Percentiles rank a stretch among this genome's conserved stretches.
Conservation (phyloP, 768 basidiomycete species). For the Boletus barrowsii region DNA sequence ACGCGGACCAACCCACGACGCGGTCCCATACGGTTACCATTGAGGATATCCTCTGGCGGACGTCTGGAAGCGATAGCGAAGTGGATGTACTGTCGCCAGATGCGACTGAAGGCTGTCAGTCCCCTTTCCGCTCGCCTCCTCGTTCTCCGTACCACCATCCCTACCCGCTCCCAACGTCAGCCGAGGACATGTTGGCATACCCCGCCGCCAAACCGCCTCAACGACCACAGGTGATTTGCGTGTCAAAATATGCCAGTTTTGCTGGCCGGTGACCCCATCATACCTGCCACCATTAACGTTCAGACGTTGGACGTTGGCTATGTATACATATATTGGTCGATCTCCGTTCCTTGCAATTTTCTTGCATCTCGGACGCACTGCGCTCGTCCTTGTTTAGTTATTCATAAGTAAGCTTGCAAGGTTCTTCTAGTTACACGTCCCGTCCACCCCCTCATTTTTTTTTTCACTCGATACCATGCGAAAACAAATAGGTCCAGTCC, state of each 20-base stretch:
- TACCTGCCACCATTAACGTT: neutral
- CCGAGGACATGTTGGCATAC: slow-evolving; percentile 46
- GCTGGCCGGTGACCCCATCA: slow-evolving; percentile 26
- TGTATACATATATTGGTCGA: neutral
- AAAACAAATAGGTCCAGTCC: too few relatives aligned
- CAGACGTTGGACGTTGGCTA: neutral
- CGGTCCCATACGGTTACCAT: slow-evolving; percentile 29
- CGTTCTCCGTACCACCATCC: slow-evolving; percentile 18
- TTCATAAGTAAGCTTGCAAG: slow-evolving; percentile 22
- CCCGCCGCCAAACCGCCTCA: slow-evolving; percentile 9
- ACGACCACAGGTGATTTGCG: slow-evolving; percentile 12
- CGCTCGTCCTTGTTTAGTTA: slow-evolving; percentile 20
- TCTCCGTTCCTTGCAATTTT: neutral
- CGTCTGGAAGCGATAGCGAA: slow-evolving; percentile 24
- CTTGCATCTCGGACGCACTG: neutral
- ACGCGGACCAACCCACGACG: slow-evolving; percentile 27
- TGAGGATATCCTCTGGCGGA: slow-evolving; percentile 23
- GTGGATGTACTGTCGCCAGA: slow-evolving; percentile 18
- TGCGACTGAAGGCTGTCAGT: slow-evolving; percentile 16
- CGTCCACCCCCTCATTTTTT: neutral
- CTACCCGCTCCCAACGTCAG: slow-evolving; percentile 56
- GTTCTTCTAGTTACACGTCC: neutral
- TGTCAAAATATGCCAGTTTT: slow-evolving; percentile 31
- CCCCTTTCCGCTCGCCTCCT: slow-evolving; percentile 14
- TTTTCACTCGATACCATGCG: too few relatives aligned